Percentiles rank a stretch among this genome's conserved stretches.
These are phyloP conservation scores for Stachybotrys echinatus DNA, from an alignment of 2,329 filamentous ascomycete species.

Conservation along the genomic window DNA sequence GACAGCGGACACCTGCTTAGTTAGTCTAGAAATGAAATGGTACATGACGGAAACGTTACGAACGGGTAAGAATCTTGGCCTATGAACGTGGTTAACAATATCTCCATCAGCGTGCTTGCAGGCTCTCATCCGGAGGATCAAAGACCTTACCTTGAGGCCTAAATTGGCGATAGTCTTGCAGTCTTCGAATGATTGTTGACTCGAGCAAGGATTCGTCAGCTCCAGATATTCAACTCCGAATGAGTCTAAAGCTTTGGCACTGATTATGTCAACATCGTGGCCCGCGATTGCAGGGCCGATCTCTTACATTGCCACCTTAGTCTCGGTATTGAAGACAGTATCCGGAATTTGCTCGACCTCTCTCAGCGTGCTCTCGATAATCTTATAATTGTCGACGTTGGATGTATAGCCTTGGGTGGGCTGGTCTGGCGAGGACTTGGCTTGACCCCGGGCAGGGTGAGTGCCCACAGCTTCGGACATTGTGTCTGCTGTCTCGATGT, in stretches of 20 bases:
- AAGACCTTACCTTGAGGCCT: constrained; percentile 82
- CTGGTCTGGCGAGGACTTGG: constrained; percentile 40
- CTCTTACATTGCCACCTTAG: constrained; percentile 16
- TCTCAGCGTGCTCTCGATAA: constrained; percentile 63
- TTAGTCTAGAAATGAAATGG: no score
- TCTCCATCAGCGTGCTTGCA: no score
- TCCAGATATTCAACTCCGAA: constrained; percentile 57
- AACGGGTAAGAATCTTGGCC: constrained; percentile 5
- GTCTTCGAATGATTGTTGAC: constrained; percentile 78
- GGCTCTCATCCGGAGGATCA: no score
- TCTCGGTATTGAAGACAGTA: constrained; percentile 53
- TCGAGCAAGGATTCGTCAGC: constrained; percentile 79
- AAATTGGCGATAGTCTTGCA: constrained; percentile 93
- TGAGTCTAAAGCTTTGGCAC: constrained; percentile 25
- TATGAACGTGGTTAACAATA: background rate
- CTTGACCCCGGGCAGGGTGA: background rate
- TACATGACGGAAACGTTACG: no score
- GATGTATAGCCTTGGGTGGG: constrained; percentile 66
- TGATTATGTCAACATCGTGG: constrained; percentile 1
- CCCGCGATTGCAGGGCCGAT: no score
- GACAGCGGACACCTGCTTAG: background rate
- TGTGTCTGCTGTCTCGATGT: no score
- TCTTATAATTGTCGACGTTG: constrained; percentile 67
- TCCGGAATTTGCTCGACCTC: constrained; percentile 81
- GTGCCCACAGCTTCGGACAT: no score